phyloP scores from a whole-genome alignment of 2,329 filamentous ascomycete species.

The Onygenales sp. region DNA sequence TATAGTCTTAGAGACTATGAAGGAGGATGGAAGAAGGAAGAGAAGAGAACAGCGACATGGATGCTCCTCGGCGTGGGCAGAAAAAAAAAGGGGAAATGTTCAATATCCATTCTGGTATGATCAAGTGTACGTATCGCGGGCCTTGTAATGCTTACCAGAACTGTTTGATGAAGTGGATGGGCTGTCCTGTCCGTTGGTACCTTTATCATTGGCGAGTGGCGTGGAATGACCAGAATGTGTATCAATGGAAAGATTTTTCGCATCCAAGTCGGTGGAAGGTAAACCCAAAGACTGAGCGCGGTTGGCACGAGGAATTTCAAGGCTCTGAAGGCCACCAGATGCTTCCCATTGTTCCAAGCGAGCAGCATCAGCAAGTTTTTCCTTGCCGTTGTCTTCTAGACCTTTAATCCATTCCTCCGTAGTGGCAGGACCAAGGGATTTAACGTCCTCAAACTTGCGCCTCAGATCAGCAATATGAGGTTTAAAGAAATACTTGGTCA shows the following conservation, averaged over 20 bases:
- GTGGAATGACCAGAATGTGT: constrained; percentile 6
- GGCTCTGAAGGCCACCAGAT: constrained; percentile 21
- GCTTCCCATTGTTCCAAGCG: constrained; percentile 69
- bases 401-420: constrained; percentile 74
- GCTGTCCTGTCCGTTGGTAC: constrained; percentile 1
- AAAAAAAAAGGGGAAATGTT: background rate
- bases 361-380: constrained; percentile 50
- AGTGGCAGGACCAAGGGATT: constrained; percentile 56
- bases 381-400: constrained; percentile 53
- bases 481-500: constrained; percentile 59
- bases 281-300: constrained; percentile 1
- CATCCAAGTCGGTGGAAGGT: constrained; percentile 2
- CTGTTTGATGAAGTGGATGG: constrained; percentile 5
- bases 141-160: constrained; percentile 9
- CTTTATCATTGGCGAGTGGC: constrained; percentile 6
- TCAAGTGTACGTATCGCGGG: background rate
- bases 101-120: background rate
- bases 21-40: background rate
- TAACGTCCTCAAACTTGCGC: constrained; percentile 53
- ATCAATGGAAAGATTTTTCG: constrained; percentile 2
- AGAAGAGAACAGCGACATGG: background rate
- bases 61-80: background rate
- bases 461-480: constrained; percentile 54
- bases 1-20: background rate
- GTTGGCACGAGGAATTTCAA: background rate